Conservation (phyloP, 2,329 filamentous ascomycete species). For the Penicillium brevicompactum region DNA sequence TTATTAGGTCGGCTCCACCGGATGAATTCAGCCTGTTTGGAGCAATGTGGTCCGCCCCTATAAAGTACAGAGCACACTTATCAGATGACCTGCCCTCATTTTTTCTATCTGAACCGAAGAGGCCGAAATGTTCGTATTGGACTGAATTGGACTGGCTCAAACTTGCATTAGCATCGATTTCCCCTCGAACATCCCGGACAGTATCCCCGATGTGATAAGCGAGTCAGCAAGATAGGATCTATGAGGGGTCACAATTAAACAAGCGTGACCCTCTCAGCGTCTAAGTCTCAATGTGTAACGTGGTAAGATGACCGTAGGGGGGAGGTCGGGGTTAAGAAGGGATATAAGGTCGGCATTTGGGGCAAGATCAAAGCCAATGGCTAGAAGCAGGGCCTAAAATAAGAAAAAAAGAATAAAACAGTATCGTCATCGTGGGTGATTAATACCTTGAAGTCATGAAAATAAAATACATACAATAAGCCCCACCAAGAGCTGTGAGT, state of each 20-base stretch:
- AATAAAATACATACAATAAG: slow-evolving; percentile 20
- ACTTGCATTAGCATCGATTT: neutral
- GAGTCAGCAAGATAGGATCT: neutral
- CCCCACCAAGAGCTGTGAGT: slow-evolving; percentile 27
- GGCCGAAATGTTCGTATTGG: neutral
- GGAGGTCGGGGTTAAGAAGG: neutral
- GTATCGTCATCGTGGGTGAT: neutral
- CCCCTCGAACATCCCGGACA: slow-evolving; percentile 2
- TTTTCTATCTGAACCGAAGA: neutral
- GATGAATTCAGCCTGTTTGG: slow-evolving; percentile 18
- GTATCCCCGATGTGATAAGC: neutral
- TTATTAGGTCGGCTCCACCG: slow-evolving; percentile 10
- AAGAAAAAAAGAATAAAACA: neutral
- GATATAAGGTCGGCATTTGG: neutral
- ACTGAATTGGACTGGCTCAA: neutral
- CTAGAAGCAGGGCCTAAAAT: neutral
- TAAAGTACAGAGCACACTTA: slow-evolving; percentile 3
- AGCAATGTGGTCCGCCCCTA: slow-evolving; percentile 10
- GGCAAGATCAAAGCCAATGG: neutral
- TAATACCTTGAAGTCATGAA: slow-evolving; percentile 16
- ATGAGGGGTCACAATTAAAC: neutral
- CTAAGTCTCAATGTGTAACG: too few relatives aligned
- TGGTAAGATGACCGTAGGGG: too few relatives aligned
- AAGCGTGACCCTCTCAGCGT: too few relatives aligned
- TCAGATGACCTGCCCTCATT: slow-evolving; percentile 18